These are phyloP conservation scores for Paxillus involutus DNA, from an alignment of 768 basidiomycete species.

Conservation along the genomic window DNA sequence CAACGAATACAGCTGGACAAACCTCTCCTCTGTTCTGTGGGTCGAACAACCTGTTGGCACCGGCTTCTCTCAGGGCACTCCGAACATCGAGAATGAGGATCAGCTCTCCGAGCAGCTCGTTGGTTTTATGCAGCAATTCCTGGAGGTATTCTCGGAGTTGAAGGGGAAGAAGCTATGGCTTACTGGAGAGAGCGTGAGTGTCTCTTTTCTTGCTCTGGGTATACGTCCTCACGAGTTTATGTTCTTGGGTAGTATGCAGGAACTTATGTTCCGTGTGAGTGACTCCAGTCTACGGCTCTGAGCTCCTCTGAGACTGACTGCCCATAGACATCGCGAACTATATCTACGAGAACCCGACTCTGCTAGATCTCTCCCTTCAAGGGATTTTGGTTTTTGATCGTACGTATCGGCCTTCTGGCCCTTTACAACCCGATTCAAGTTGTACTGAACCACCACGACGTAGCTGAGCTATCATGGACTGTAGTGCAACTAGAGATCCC, in stretches of 20 bases:
- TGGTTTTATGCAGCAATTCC: conserved; percentile 71
- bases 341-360: conserved; percentile 58
- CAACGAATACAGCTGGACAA: conserved; percentile 78
- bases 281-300: background rate
- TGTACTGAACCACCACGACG: background rate
- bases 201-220: background rate
- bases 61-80: conserved; percentile 70
- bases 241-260: conserved; percentile 59
- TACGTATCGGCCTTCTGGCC: conserved; percentile 31
- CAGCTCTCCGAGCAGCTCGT: conserved; percentile 55
- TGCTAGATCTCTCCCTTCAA: conserved; percentile 56
- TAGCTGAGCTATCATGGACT: conserved; percentile 60
- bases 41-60: conserved; percentile 83
- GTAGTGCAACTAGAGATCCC: conserved; percentile 71
- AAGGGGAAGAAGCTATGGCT: conserved; percentile 72
- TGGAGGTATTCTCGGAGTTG: conserved; percentile 70
- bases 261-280: conserved; percentile 60
- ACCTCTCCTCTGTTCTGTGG: conserved; percentile 71
- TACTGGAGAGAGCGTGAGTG: conserved; percentile 71
- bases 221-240: background rate
- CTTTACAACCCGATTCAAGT: background rate
- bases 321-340: conserved; percentile 69
- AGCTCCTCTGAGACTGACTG: background rate
- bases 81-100: conserved; percentile 58
- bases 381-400: conserved; percentile 77